Conservation (phyloP, 768 basidiomycete species). For the Trametes villosa region DNA sequence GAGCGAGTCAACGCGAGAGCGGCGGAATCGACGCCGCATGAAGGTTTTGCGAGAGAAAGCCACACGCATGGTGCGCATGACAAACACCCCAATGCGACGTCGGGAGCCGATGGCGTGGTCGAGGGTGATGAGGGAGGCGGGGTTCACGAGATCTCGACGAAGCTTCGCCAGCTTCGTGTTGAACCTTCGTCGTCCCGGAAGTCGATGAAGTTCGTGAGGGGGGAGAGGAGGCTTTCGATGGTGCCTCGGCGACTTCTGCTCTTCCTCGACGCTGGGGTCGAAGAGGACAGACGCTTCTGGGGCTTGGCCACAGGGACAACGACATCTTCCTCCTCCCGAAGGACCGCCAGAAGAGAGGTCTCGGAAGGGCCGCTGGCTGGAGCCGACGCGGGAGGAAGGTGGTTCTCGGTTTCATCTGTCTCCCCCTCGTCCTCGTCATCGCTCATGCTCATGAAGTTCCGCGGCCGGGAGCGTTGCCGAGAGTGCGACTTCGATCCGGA, state of each 20-base stretch:
- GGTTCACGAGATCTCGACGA: conserved; percentile 54
- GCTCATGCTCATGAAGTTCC: conserved; percentile 70
- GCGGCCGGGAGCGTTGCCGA: conserved; percentile 26
- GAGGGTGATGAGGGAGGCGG: background rate
- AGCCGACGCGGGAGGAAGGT: conserved; percentile 26
- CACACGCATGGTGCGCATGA: background rate
- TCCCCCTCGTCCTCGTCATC: conserved; percentile 61
- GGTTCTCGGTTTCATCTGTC: conserved; percentile 36
- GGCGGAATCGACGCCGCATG: background rate
- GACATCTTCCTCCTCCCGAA: conserved; percentile 37
- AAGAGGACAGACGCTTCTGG: conserved; percentile 4
- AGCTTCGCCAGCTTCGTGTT: conserved; percentile 63
- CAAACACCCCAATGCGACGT: background rate
- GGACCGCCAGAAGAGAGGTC: conserved; percentile 27
- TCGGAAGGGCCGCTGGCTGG: conserved; percentile 2
- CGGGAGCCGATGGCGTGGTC: background rate
- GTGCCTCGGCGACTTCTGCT: conserved; percentile 46
- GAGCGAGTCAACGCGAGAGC: background rate
- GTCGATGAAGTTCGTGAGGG: conserved; percentile 67
- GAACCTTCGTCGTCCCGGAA: conserved; percentile 50
- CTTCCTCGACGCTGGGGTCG: conserved; percentile 22
- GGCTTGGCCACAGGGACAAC: conserved; percentile 18
- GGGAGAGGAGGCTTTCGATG: conserved; percentile 54
- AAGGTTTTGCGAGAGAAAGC: background rate
- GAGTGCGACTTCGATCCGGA: conserved; percentile 1